Base-by-base conservation (phyloP, 306 rosid genomes). In the Pueraria montana region DNA sequence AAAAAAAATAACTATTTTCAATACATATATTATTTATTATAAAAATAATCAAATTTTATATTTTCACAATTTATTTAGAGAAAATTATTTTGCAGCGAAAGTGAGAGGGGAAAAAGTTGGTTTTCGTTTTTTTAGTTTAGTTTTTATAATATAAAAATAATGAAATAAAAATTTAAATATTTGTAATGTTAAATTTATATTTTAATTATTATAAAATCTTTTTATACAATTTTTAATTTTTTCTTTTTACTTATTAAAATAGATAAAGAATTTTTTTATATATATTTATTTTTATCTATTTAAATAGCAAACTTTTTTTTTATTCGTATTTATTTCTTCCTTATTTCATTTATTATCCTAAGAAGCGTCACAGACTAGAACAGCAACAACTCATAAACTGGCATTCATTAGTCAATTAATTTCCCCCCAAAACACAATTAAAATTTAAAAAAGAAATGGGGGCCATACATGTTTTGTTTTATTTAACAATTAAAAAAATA, bases 341-440 rank as follows among this genome's bases (percentile, higher is more conserved):
- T 52, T n/a, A 2, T 52, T 52, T 52, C 1, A 1, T 52, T n/a
- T 52, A 17, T 7, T 18, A 6, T 52, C 11, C 24, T 18, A 52
- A 18, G 55, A 16, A 14, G 2, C 10, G 23, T 50, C 10, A n/a
- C 56, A 49, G 2, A 4, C 56, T 49, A 4, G 8, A 49, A 53
- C 58, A 32, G 45, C 45, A 32, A 64, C 16, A 65, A n/a, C 0
- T 20, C 17, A 68, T 10, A 40, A 46, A 69, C 12, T 42, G 6
- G 4, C 7, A 21, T 69, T 69, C 3, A 69, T 21, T 21, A 11
- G 26, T 21, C 11, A 43, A 69, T 69, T 43, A 69, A 30, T 21
- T 69, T 43, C 55, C 55, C 75, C 50, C 75, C 12, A 70, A 43
- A 43, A 5, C 23, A 70, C 75, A 45, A 70, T 70, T 70, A 70